Evolutionary conservation across 306 rosid species (phyloP), one percentile per base, ranked within the genome.

Genomic region (Canavalia ensiformis): DNA sequence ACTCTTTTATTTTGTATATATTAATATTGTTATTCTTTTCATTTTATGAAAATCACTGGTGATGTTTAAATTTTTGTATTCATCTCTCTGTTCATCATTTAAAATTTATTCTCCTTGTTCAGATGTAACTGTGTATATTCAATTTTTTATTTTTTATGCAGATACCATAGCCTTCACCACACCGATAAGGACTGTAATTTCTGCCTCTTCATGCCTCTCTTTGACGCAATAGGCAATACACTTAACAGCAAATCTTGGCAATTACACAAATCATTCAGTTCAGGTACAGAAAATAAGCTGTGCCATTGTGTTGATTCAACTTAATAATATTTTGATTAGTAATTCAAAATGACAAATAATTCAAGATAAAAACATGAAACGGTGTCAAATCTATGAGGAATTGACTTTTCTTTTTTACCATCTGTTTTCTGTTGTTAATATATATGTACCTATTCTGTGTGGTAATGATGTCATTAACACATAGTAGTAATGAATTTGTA

Each of bases 121-220:
- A 33, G 13, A 29, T 12, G 13, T 78, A 55, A 37, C 29, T 55
- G 11, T 6, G 37, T 42, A 55, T 31, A 46, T 54, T 72, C 30
- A 42, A 49, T 75, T 59, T 28, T 12, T 66, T 28, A 57, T 6
- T 5, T 50, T 65, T 31, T 69, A 37, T 82, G 87, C 90, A 94
- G 98, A 78, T 94, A 91, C 82, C 90, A 91, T 77, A 91, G 69
- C 67, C 85, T 94, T 28, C 98, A 94, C 84, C 97, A 86, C 73
- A 87, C 91, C 13, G 93, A 92, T 39, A 90, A 72, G 93, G 89
- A 55, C 18, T 60, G 84, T 70, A 94, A 94, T 70, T 92, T 92
- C 89, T 92, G 97, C 90, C 97, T 94, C 75, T 94, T 92, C 72
- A 92, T 94, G 98, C 98, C 98, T 69, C 87, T 94, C 42, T 94